Evolutionary conservation across 768 basidiomycete genomes (phyloP).

Genomic region (Leccinum boreale): DNA sequence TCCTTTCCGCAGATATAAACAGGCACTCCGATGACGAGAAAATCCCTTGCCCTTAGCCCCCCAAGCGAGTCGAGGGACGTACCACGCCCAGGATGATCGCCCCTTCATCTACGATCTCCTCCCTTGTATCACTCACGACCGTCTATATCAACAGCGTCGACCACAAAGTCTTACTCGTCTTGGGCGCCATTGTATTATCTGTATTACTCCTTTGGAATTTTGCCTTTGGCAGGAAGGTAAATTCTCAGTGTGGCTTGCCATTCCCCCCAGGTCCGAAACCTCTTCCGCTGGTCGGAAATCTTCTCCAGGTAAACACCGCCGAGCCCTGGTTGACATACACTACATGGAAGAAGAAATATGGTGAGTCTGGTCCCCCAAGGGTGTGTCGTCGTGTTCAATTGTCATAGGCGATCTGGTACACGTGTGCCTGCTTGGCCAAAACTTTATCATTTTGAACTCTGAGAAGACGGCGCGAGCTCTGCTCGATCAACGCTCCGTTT

Average conservation of each 20-base stretch:
- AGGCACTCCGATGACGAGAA: background rate
- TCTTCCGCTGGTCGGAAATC: constrained; percentile 29
- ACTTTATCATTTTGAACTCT: constrained; percentile 26
- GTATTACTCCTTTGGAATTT: constrained; percentile 5
- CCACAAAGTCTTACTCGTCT: background rate
- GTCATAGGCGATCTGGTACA: constrained; percentile 20
- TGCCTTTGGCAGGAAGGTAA: background rate
- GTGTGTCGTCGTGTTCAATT: background rate
- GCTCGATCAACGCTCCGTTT: constrained; percentile 25
- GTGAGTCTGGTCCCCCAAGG: constrained; percentile 5
- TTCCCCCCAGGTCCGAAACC: constrained; percentile 32
- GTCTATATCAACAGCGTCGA: background rate
- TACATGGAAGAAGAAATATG: constrained; percentile 33
- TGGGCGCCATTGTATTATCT: background rate
- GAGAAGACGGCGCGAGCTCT: constrained; percentile 26
- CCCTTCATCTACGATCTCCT: background rate
- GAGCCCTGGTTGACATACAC: constrained; percentile 36
- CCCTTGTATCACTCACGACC: constrained; percentile 1
- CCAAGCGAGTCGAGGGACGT: background rate
- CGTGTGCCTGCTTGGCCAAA: constrained; percentile 22
- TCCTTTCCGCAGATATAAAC: constrained; percentile 5
- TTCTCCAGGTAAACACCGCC: constrained; percentile 23
- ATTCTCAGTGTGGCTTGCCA: constrained; percentile 6
- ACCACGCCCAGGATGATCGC: background rate
- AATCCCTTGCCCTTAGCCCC: background rate